Percentiles rank a stretch among this genome's conserved stretches.
Evolutionary conservation across 2,329 filamentous ascomycete species (phyloP).

Genomic region (Teratosphaeria zuluensis): DNA sequence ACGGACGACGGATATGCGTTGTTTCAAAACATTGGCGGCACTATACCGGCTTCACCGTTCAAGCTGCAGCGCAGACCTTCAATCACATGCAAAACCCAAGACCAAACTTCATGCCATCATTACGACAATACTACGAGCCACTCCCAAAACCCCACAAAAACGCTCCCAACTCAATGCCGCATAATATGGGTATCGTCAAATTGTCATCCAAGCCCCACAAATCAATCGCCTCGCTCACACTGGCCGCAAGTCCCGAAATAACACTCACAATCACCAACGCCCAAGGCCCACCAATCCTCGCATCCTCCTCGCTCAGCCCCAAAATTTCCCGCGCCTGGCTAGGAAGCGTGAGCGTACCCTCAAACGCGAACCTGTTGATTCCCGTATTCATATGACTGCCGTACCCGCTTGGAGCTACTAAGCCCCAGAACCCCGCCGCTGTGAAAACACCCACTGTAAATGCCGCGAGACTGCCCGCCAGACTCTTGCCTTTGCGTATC

Average conservation of each 20-base stretch:
- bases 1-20: too few relatives aligned
- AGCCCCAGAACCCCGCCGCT: slow-evolving; percentile 80
- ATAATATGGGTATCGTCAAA: slow-evolving; percentile 87
- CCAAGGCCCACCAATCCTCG: slow-evolving; percentile 56
- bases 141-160: slow-evolving; percentile 56
- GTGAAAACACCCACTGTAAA: slow-evolving; percentile 74
- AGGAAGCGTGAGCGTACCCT: slow-evolving; percentile 64
- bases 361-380: slow-evolving; percentile 66
- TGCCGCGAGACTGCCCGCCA: slow-evolving; percentile 80
- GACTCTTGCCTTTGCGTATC: slow-evolving; percentile 77
- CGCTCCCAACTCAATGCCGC: slow-evolving; percentile 78
- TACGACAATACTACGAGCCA: background rate
- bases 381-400: slow-evolving; percentile 28
- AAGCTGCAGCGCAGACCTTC: too few relatives aligned
- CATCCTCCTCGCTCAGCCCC: slow-evolving; percentile 49
- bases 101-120: background rate
- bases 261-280: slow-evolving; percentile 75
- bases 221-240: slow-evolving; percentile 82
- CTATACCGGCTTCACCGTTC: too few relatives aligned
- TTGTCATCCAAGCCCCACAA: slow-evolving; percentile 96
- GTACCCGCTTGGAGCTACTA: slow-evolving; percentile 52
- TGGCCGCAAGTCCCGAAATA: slow-evolving; percentile 80
- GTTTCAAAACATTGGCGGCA: too few relatives aligned
- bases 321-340: slow-evolving; percentile 47
- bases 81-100: too few relatives aligned